Conservation (phyloP, 768 basidiomycete genomes). For the Russula earlei region DNA sequence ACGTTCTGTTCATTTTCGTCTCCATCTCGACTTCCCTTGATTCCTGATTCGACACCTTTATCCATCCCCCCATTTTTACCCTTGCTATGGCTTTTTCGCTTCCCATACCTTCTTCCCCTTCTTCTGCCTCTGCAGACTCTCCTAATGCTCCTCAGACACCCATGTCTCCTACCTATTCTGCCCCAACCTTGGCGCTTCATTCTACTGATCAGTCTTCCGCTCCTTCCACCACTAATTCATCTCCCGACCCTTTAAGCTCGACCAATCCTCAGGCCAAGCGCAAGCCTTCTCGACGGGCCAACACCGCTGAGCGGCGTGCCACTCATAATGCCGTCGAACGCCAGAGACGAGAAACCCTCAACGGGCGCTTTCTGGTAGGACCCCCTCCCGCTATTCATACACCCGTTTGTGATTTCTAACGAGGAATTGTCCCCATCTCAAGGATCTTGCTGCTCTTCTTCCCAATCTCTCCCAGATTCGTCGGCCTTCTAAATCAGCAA, state of each 20-base stretch:
- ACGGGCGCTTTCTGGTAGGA: constrained; percentile 79
- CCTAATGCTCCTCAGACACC: constrained; percentile 43
- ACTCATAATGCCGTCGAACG: constrained; percentile 98
- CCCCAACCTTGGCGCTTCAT: constrained; percentile 31
- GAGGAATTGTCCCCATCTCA: not conserved
- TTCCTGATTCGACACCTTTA: constrained; percentile 16
- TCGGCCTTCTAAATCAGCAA: constrained; percentile 91
- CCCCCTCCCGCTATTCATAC: constrained; percentile 4
- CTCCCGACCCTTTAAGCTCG: constrained; percentile 17
- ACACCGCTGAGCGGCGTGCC: constrained; percentile 92
- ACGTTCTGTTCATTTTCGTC: constrained; percentile 20
- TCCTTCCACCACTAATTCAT: constrained; percentile 17
- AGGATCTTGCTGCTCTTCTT: constrained; percentile 88
- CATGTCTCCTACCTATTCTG: constrained; percentile 31
- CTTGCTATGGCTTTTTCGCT: constrained; percentile 33
- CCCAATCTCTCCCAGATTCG: constrained; percentile 87
- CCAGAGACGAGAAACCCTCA: constrained; percentile 85
- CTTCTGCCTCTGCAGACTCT: constrained; percentile 33
- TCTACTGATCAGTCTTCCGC: constrained; percentile 24
- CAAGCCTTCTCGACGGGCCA: constrained; percentile 82
- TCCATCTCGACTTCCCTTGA: not conserved
- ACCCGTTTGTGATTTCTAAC: constrained; percentile 1
- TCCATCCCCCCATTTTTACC: constrained; percentile 13
- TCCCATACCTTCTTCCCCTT: constrained; percentile 32
- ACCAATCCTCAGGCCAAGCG: constrained; percentile 45